phyloP scores from a whole-genome alignment of 495 filamentous ascomycete species.

The Lepidopterella palustris region DNA sequence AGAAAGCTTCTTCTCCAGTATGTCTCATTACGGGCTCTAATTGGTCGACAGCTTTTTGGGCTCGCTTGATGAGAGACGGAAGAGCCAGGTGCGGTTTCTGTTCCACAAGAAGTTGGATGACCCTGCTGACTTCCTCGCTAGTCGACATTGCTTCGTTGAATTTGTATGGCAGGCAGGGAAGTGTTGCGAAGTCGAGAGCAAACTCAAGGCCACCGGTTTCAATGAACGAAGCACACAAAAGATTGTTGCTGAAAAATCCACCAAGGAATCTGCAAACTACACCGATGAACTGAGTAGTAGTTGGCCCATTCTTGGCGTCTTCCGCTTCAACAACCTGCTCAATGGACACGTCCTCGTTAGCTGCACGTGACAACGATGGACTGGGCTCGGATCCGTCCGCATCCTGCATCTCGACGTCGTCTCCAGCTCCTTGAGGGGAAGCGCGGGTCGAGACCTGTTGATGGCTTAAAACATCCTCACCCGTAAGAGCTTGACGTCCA shows the following conservation, averaged over 20 bases:
- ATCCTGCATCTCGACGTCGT: conserved; percentile 28
- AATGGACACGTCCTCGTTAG: conserved; percentile 9
- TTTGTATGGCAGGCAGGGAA: conserved; percentile 68
- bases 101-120: conserved; percentile 77
- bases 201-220: conserved; percentile 73
- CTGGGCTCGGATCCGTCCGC: not conserved
- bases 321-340: conserved; percentile 27
- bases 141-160: conserved; percentile 51
- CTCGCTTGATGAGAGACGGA: conserved; percentile 68
- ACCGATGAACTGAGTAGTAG: conserved; percentile 61
- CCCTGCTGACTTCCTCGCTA: conserved; percentile 58
- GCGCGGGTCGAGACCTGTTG: not conserved
- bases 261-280: conserved; percentile 68
- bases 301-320: conserved; percentile 46
- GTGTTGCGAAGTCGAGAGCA: conserved; percentile 73
- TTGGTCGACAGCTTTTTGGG: conserved; percentile 59
- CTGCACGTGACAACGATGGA: not conserved
- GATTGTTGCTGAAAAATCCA: conserved; percentile 69
- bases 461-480: conserved; percentile 23
- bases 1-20: conserved; percentile 51
- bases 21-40: conserved; percentile 58
- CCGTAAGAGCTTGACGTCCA: conserved; percentile 33
- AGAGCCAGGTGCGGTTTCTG: conserved; percentile 74
- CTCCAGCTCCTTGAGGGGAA: not conserved
- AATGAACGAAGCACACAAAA: conserved; percentile 68